These are phyloP conservation scores for Schoenoplectus triqueter DNA, from an alignment of 202 grass and related monocot genomes.

Conservation along the genomic window DNA sequence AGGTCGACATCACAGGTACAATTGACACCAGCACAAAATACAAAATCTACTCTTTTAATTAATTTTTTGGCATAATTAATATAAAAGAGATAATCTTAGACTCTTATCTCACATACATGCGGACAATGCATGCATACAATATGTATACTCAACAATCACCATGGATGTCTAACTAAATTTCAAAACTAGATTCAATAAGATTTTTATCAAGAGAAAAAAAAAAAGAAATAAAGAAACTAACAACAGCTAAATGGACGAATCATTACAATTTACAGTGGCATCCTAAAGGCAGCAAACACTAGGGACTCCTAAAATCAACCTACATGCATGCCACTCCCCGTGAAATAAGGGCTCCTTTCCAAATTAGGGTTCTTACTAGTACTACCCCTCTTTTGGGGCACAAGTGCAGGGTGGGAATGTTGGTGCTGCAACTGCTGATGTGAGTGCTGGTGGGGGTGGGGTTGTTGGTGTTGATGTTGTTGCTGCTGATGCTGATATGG, in stretches of 20 bases:
- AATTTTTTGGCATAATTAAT: background rate
- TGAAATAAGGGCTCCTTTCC: conserved; percentile 75
- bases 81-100: background rate
- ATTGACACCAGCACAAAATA: background rate
- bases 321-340: conserved; percentile 80
- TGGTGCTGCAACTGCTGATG: conserved; percentile 42
- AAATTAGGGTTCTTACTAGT: conserved; percentile 76
- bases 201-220: background rate
- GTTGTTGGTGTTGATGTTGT: conserved; percentile 51
- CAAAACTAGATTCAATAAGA: conserved; percentile 35
- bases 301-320: conserved; percentile 51
- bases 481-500: conserved; percentile 46
- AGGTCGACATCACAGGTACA: background rate
- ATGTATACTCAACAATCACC: conserved; percentile 26
- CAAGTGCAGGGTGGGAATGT: conserved; percentile 60
- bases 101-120: background rate
- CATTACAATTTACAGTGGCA: conserved; percentile 38
- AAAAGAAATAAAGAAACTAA: conserved; percentile 21
- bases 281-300: conserved; percentile 46
- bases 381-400: conserved; percentile 66
- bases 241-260: conserved; percentile 18
- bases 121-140: background rate
- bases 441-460: background rate
- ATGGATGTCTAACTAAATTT: conserved; percentile 31
- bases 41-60: background rate